Percentiles rank a stretch among this genome's conserved stretches.
These are phyloP conservation scores for Galerina marginata DNA, from an alignment of 768 basidiomycete genomes.

Conservation along the genomic window DNA sequence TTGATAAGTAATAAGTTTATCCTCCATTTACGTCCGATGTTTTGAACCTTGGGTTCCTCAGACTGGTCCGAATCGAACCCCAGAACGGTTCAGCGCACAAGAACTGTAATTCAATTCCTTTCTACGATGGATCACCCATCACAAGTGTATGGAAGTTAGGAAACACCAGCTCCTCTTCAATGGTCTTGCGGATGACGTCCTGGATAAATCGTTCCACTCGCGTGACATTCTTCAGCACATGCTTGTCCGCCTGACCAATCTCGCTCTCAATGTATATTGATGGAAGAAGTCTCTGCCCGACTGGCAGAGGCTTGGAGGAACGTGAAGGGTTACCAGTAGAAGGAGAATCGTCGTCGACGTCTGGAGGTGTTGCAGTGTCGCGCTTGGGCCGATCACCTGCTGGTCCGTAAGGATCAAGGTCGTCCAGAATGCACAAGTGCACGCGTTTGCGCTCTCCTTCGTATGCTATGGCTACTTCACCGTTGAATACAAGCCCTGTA, in stretches of 20 bases:
- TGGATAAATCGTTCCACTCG: slow-evolving; percentile 95
- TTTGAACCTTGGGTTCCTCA: no score
- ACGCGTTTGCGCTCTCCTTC: slow-evolving; percentile 82
- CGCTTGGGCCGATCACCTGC: slow-evolving; percentile 60
- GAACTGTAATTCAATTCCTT: background rate
- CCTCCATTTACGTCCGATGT: no score
- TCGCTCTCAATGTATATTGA: slow-evolving; percentile 94
- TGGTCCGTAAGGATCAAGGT: slow-evolving; percentile 84
- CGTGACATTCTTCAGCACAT: slow-evolving; percentile 94
- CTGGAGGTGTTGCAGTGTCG: slow-evolving; percentile 59
- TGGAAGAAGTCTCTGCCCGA: slow-evolving; percentile 84
- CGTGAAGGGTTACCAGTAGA: slow-evolving; percentile 42
- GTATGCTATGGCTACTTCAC: slow-evolving; percentile 91
- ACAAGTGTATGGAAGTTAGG: slow-evolving; percentile 91
- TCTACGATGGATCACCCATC: slow-evolving; percentile 45
- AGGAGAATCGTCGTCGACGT: slow-evolving; percentile 62
- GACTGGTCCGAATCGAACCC: background rate
- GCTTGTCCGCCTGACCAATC: slow-evolving; percentile 94
- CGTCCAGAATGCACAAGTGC: slow-evolving; percentile 89
- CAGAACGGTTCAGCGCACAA: background rate
- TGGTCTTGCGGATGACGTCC: slow-evolving; percentile 91
- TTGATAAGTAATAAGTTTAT: no score
- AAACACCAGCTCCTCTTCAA: slow-evolving; percentile 96
- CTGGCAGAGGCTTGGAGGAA: slow-evolving; percentile 70
- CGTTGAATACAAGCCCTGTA: slow-evolving; percentile 84